Evolutionary conservation across 495 filamentous ascomycete species (phyloP), one percentile per base, ranked within the genome.

Genomic region (Neurospora africana): DNA sequence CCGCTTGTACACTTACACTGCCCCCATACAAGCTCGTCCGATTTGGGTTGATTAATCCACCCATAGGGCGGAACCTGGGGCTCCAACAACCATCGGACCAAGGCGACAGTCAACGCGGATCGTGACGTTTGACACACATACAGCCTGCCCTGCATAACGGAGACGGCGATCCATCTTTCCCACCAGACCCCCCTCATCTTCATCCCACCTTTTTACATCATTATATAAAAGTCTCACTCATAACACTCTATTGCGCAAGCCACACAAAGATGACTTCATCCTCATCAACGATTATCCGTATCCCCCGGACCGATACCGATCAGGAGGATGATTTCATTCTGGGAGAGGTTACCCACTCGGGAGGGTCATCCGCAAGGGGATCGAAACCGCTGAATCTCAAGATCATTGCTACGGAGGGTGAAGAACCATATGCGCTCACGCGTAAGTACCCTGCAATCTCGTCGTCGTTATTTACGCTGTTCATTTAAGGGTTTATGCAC

Each of bases 391-490:
- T 92, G 11, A 89, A 92, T 74, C 72, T 93, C 68, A 87, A 86
- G 68, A 80, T 94, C 39, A 81, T 87, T 68, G 91, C 87, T 2
- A 93, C 91, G n/a, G 91, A 94, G 76, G 87, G 88, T 43, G 84
- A 86, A 43, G 81, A 80, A 61, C 88, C 90, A 8, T 94, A 90
- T 78, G 79, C 82, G 27, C 78, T 85, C 69, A 82, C 81, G 71
- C 76, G 90, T 92, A 82, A 76, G 85, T 79, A 8, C 61, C 2
- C 11, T 15, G 53, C 1, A 30, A 30, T 27, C 53, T 33, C 27
- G 27, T 61, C 27, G 27, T 61, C 13, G 15, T 33, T 38, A 69
- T 35, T 13, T 8, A 33, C 38, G 47, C 61, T 69, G 10, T 39
- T 71, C 15, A 43, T 23, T 23, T 3, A 35, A 8, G 58, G 5